Conservation (phyloP, 31 red algal species). For the Odonthalia washingtoniensis region DNA sequence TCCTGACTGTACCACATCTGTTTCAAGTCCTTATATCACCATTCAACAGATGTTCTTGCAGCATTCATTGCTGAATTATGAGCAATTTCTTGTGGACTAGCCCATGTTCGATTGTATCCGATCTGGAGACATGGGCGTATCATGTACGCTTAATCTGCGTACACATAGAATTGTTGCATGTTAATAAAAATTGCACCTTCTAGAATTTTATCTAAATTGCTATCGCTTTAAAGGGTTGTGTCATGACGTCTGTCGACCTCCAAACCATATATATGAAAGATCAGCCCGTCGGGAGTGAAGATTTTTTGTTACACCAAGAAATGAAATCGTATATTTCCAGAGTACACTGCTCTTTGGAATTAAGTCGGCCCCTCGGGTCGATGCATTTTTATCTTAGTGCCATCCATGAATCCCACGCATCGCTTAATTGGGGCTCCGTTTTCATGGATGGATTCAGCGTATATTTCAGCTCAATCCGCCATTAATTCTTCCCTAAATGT, state of each 20-base stretch:
- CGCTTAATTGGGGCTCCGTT: neutral
- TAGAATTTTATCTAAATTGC: constrained; percentile 6
- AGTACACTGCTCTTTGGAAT: neutral
- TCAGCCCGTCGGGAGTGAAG: constrained; percentile 35
- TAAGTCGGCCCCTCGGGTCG: neutral
- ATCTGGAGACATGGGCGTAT: constrained; percentile 35
- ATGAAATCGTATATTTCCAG: constrained; percentile 19
- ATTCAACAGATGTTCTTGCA: constrained; percentile 21
- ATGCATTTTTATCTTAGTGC: constrained; percentile 27
- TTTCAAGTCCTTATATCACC: constrained; percentile 29
- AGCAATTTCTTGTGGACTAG: neutral
- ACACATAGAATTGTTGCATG: constrained; percentile 27
- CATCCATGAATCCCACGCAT: constrained; percentile 30
- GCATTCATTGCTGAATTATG: neutral
- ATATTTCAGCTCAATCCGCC: neutral
- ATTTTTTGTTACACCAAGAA: constrained; percentile 27
- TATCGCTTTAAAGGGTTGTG: constrained; percentile 18
- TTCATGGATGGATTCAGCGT: constrained; percentile 6
- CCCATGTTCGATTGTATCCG: neutral
- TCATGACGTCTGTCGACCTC: constrained; percentile 21
- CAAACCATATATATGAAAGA: constrained; percentile 39
- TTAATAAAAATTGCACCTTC: neutral
- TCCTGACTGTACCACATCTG: constrained; percentile 10
- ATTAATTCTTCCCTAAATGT: neutral
- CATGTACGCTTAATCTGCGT: constrained; percentile 45